Evolutionary conservation across 2,329 filamentous ascomycete genomes (phyloP), one percentile per base, ranked within the genome.

Genomic region (Sporothrix dimorphospora): DNA sequence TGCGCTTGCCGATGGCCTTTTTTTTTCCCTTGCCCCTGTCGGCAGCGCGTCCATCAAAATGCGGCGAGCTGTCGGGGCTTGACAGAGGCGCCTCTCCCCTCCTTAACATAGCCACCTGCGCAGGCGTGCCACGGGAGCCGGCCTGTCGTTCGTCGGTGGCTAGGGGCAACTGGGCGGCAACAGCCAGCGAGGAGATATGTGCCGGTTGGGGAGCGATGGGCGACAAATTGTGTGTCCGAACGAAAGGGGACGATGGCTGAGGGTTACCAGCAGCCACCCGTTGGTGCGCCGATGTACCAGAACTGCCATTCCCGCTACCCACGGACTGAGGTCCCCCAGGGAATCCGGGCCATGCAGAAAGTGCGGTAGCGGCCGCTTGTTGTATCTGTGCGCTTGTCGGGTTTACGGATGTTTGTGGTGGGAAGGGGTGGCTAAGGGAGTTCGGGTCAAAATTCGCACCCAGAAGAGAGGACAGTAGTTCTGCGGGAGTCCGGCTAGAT

Each of bases 161-260:
- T 72, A 75, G 77, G 16, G 78, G 68, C 38, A 81, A 80, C 11
- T 78, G 77, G 14, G 78, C 76, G 21, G 75, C 75, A 51, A 80
- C 75, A 76, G 87, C 83, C 81, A 91, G 78, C 75, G 86, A 83
- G 79, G 91, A 85, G 75, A 89, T 89, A 78, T 92, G 91, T 66
- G 90, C 89, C 70, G 93, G 92, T 78, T 93, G 92, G 34, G 93
- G 92, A 69, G 92, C 92, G 78, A 91, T 82, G 55, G 91, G 91
- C 47, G 90, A 90, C 68, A 90, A 88, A 77, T 94, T 90, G 79
- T 94, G 91, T 76, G 90, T 90, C 78, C 90, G 89, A 76, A 94
- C 85, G 72, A 94, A 83, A 69, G 90, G 74, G 1, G 74, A 75
- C 5, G 74, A 72, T 7, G 71, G 74, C 14, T 45, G 70, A 89